phyloP scores from a whole-genome alignment of 352 stramenopile genomes.

The Plasmopara halstedii region DNA sequence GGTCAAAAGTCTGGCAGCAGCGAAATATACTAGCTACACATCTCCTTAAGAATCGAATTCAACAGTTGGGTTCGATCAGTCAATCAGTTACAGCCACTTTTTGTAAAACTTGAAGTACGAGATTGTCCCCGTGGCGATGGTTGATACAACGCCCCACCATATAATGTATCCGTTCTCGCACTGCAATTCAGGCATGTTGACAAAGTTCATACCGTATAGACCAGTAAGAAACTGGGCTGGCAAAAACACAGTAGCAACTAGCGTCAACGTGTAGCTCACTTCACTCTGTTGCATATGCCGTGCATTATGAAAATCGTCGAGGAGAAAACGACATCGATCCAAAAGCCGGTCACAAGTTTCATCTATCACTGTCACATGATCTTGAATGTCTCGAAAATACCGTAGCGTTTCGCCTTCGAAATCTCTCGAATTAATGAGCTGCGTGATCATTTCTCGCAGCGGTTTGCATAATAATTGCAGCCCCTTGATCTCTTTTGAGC shows the following conservation, averaged over 20 bases:
- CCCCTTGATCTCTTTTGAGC: conserved; percentile 65
- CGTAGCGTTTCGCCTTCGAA: conserved; percentile 63
- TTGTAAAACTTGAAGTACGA: conserved; percentile 72
- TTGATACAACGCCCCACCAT: conserved; percentile 65
- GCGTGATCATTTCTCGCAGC: conserved; percentile 59
- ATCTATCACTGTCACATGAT: conserved; percentile 74
- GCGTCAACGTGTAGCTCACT: conserved; percentile 73
- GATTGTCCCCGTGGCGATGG: conserved; percentile 35
- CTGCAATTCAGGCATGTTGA: conserved; percentile 79
- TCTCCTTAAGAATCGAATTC: no score
- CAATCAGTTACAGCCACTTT: conserved; percentile 37
- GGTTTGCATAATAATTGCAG: conserved; percentile 70
- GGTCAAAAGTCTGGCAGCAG: no score
- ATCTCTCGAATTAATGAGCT: conserved; percentile 61
- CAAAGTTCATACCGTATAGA: conserved; percentile 88
- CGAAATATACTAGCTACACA: no score
- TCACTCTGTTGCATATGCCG: conserved; percentile 57
- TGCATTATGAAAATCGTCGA: conserved; percentile 65
- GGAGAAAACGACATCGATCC: conserved; percentile 51
- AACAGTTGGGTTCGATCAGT: no score
- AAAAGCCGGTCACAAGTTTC: conserved; percentile 77
- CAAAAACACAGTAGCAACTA: conserved; percentile 77
- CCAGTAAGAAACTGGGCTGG: conserved; percentile 84
- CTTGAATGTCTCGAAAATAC: conserved; percentile 82
- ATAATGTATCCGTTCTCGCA: conserved; percentile 68